phyloP scores from a whole-genome alignment of 2,329 filamentous ascomycete species.

The Grosmannia serpens region DNA sequence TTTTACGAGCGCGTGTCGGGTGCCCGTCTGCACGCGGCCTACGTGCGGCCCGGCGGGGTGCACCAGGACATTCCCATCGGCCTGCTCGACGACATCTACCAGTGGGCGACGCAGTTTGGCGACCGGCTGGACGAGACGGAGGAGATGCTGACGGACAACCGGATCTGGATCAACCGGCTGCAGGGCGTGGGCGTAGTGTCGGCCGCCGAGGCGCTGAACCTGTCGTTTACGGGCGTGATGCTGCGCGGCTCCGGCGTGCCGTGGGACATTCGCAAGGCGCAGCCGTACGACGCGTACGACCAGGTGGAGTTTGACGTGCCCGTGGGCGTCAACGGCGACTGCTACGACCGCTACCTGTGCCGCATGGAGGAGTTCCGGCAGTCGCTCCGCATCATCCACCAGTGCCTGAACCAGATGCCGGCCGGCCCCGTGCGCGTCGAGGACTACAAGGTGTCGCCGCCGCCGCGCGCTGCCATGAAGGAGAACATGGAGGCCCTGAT shows the following conservation, averaged over 20 bases:
- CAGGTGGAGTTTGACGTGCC: conserved; percentile 97
- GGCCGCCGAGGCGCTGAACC: conserved; percentile 90
- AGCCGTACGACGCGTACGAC: conserved; percentile 96
- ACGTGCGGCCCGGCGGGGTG: conserved; percentile 92
- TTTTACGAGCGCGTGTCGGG: conserved; percentile 99
- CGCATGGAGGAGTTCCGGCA: conserved; percentile 99
- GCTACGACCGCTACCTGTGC: conserved; percentile 97
- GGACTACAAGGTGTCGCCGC: conserved; percentile 96
- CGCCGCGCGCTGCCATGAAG: conserved; percentile 97
- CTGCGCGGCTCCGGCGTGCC: conserved; percentile 91
- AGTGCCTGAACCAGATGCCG: conserved; percentile 99
- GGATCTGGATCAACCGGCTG: conserved; percentile 94
- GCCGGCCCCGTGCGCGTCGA: conserved; percentile 87
- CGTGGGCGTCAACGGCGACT: conserved; percentile 93
- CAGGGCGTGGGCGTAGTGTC: conserved; percentile 85
- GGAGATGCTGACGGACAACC: conserved; percentile 96
- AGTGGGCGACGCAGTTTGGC: conserved; percentile 98
- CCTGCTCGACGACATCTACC: conserved; percentile 96
- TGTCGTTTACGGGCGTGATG: conserved; percentile 96
- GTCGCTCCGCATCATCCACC: conserved; percentile 94
- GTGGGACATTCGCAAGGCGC: conserved; percentile 92
- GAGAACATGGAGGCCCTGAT: conserved; percentile 99
- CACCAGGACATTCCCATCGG: conserved; percentile 90
- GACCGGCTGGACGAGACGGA: conserved; percentile 98
- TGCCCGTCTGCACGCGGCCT: conserved; percentile 92